These are phyloP conservation scores for Pseudogymnoascus sp. DNA, from an alignment of 2,329 filamentous ascomycete species.

Conservation along the genomic window DNA sequence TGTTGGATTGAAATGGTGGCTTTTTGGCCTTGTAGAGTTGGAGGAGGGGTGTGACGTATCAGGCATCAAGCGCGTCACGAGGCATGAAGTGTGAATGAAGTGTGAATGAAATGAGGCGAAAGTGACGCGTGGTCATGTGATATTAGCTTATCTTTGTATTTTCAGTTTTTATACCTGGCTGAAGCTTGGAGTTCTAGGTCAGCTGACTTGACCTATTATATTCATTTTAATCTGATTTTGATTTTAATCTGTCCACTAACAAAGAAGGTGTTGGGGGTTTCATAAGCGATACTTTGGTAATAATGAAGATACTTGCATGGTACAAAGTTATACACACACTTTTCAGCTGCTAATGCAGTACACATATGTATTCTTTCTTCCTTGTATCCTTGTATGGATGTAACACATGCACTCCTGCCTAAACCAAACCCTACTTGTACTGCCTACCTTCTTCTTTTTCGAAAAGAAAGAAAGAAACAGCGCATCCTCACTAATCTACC, in stretches of 20 bases:
- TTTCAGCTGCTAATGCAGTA: background rate
- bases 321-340: background rate
- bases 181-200: background rate
- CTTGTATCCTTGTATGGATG: background rate
- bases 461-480: too few relatives aligned
- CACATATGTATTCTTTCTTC: background rate
- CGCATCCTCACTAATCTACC: background rate
- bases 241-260: slow-evolving; percentile 1
- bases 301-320: background rate
- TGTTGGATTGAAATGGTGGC: background rate
- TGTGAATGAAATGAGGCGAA: background rate
- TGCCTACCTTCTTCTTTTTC: background rate
- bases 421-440: background rate
- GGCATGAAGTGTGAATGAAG: background rate
- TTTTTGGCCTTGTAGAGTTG: background rate
- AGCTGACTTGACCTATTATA: background rate
- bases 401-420: slow-evolving; percentile 4
- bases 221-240: too few relatives aligned
- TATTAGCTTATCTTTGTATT: too few relatives aligned
- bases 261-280: background rate
- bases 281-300: background rate
- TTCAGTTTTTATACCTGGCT: too few relatives aligned
- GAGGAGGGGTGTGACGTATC: background rate
- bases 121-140: background rate
- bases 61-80: background rate